Conservation (phyloP, 1,284 basidiomycete genomes). For the Irpex sp. region DNA sequence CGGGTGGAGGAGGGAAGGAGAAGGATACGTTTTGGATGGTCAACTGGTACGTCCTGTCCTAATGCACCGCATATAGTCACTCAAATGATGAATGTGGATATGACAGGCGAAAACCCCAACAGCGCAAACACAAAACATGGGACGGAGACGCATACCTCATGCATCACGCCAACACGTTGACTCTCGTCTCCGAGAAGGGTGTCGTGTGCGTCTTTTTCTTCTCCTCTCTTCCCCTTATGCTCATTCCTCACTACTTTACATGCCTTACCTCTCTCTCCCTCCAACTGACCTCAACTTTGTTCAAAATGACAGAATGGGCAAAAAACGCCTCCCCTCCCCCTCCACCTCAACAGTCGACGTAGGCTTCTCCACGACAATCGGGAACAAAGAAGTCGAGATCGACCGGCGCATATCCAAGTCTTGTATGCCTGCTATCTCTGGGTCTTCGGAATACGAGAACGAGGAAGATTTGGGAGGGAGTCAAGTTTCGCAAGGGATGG, state of each 20-base stretch:
- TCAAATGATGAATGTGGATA: too few species aligned
- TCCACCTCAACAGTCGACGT: constrained; percentile 41
- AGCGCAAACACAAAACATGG: constrained; percentile 87
- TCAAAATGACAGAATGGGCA: constrained; percentile 48
- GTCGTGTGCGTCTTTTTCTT: constrained; percentile 46
- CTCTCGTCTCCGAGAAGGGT: too few species aligned
- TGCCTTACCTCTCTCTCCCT: too few species aligned
- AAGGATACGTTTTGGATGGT: constrained; percentile 46
- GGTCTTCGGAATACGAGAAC: constrained; percentile 25
- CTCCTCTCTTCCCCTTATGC: background rate
- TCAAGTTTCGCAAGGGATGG: too few species aligned
- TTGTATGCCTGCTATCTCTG: constrained; percentile 42
- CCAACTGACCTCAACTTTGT: too few species aligned
- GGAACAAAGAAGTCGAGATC: constrained; percentile 61
- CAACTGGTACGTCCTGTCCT: constrained; percentile 50
- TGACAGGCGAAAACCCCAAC: constrained; percentile 71
- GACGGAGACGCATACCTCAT: constrained; percentile 74
- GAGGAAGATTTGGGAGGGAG: constrained; percentile 25
- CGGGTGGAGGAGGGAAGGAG: background rate
- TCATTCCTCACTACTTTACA: too few species aligned
- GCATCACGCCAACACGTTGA: too few species aligned
- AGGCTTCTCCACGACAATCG: constrained; percentile 49
- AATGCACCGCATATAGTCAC: too few species aligned
- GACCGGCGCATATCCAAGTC: constrained; percentile 45
- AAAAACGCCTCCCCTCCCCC: constrained; percentile 28